A percentile compares a stretch with the other conserved stretches of the same genome.
Evolutionary conservation across 306 rosid genomes (phyloP).

Genomic region (Medicago truncatula): DNA sequence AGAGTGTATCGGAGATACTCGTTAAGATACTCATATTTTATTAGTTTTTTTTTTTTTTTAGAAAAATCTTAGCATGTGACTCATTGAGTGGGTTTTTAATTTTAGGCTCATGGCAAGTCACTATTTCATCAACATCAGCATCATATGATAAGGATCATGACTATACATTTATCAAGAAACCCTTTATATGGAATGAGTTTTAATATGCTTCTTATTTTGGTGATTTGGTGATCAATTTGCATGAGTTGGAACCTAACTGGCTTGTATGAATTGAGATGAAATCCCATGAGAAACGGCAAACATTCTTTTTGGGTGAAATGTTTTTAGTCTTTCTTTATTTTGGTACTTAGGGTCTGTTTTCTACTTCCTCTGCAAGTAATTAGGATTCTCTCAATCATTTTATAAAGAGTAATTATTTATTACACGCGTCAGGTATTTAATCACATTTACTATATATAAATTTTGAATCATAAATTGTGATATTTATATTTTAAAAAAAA

Average conservation of each 20-base stretch:
- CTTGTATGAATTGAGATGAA: conserved; percentile 1
- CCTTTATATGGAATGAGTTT: background rate
- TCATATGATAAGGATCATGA: background rate
- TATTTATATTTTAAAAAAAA: background rate
- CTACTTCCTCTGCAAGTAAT: background rate
- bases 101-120: background rate
- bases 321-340: conserved; percentile 23
- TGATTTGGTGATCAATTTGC: conserved; percentile 11
- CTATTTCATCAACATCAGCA: background rate
- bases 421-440: background rate
- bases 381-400: background rate
- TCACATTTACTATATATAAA: background rate
- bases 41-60: background rate
- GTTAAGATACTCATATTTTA: too few species aligned
- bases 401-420: background rate
- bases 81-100: conserved; percentile 11
- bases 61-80: conserved; percentile 27
- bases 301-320: conserved; percentile 10
- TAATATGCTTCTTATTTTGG: conserved; percentile 2
- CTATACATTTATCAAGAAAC: background rate
- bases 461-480: background rate
- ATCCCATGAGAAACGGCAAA: background rate
- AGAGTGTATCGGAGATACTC: too few species aligned
- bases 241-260: conserved; percentile 18
- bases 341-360: background rate